Base-by-base conservation (phyloP, 257 asterid genomes). In the Lavandula angustifolia region DNA sequence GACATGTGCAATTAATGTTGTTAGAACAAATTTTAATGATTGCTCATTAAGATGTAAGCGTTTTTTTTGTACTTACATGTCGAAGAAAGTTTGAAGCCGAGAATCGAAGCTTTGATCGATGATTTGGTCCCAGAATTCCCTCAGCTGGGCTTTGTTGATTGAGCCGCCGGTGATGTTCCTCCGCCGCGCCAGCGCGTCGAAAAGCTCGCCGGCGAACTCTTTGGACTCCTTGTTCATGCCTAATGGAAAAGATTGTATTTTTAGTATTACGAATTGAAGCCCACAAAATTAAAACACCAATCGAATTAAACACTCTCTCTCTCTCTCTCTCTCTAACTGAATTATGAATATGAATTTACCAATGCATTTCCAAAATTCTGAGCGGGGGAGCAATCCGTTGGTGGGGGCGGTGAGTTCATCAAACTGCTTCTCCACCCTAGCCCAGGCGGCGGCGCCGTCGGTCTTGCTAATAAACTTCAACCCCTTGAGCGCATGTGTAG, bases 1-100 rank as follows among this genome's bases (percentile, higher is more conserved):
- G 3, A 59, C 41, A n/a, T n/a, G 52, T 43, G 52, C 60, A 12
- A 35, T 40, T 32, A 59, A 60, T 48, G 46, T 16, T 14, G 12
- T 35, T 13, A 0, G 46, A 22, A 38, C 18, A 38, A 61, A 37
- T 12, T 47, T 49, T 47, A 48, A 37, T 66, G 5, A 27, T 29
- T 38, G 18, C 1, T 34, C 3, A 35, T 35, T 11, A 54, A 5
- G 8, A 67, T 33, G 9, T 54, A 37, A 40, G 5, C 7, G 3
- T 11, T n/a, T 52, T 32, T 9, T 3, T 12, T 1, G 3, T 5
- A 9, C 77, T 82, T 78, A 92, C 98, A 92, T 92, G 81, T 92
- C 98, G 56, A 92, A 92, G 77, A 92, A 92, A 3, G 96, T 92
- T 60, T 89, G 96, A 46, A 92, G 98, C 5, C 98, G 75, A 42